Evolutionary conservation across 2,329 filamentous ascomycete species (phyloP), one percentile per base, ranked within the genome.

Genomic region (Fonsecaea monophora): DNA sequence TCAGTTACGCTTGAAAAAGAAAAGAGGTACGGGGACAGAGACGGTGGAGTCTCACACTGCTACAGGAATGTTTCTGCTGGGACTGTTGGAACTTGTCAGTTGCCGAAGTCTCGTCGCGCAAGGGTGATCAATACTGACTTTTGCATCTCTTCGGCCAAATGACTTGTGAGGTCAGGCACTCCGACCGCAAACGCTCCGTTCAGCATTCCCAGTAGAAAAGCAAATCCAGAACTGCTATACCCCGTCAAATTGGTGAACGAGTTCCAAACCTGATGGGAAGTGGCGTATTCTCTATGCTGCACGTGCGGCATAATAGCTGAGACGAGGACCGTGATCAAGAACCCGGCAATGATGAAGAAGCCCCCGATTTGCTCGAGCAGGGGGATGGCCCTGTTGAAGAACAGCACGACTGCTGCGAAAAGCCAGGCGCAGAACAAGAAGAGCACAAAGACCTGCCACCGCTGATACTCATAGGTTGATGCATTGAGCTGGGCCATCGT

Each of bases 111-210:
- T 25, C 12, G 30, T 6, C 13, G 42, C 30, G 25, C 25, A 2
- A 13, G 53, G 4, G 15, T 30, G 15, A 15, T 18, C 32, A 21
- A 13, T 9, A 50, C 54, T 50, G 13, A 58, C 56, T 91, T 89
- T 0, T 87, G 85, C 1, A 86, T 85, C 9, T 89, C 89, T 18
- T 91, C 86, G 53, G 86, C 85, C 73, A 87, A 91, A 60, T 71
- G 87, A 48, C 90, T 88, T 73, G 87, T 84, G 56, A 86, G 85
- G 73, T 91, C 89, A 0, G 87, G 86, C 1, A 86, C 85, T 5
- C 89, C 89, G 12, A 91, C 85, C 53, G 86, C 85, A 74, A 86
- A 92, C 2, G 89, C 89, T 9, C 88, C 89, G 72, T 92, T 92
- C 32, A 90, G 80, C 75, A 90, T 88, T n/a, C 88, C 88, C 0